A percentile compares a stretch with the other conserved stretches of the same genome.
These are phyloP conservation scores for Tuber calosporum DNA, from an alignment of 495 filamentous ascomycete species.

Conservation along the genomic window DNA sequence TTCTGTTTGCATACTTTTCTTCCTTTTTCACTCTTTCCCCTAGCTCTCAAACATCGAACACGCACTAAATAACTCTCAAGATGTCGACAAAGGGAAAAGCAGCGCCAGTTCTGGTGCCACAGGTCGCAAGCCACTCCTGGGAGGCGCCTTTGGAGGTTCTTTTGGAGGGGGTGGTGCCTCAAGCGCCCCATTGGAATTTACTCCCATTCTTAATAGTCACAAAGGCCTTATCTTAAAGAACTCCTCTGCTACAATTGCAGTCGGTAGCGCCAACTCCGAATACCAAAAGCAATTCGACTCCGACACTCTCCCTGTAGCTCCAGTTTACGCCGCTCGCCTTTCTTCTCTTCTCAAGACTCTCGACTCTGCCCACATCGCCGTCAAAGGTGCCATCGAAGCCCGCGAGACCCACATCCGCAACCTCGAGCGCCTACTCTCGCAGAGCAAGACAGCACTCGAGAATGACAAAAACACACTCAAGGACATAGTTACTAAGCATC, in stretches of 20 bases:
- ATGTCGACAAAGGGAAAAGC: conserved; percentile 70
- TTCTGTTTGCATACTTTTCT: not conserved
- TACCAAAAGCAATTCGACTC: conserved; percentile 71
- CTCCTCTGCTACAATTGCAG: conserved; percentile 53
- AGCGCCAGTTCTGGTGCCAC: conserved; percentile 51
- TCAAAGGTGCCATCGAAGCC: conserved; percentile 82
- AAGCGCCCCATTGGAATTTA: conserved; percentile 65
- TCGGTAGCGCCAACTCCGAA: conserved; percentile 65
- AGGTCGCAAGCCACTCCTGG: conserved; percentile 41
- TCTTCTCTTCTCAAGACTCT: conserved; percentile 78
- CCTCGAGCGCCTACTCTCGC: conserved; percentile 72
- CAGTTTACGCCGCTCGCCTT: conserved; percentile 85
- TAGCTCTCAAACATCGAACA: not conserved
- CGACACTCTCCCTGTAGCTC: conserved; percentile 60
- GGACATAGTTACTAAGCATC: conserved; percentile 55
- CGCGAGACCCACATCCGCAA: conserved; percentile 67
- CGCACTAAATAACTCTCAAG: conserved; percentile 45
- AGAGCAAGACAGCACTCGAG: conserved; percentile 60
- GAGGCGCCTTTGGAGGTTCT: conserved; percentile 41
- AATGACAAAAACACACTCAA: conserved; percentile 59
- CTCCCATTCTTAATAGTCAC: conserved; percentile 63
- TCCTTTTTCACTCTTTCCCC: not conserved
- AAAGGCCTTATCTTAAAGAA: conserved; percentile 64
- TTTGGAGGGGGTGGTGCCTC: conserved; percentile 51
- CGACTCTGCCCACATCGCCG: conserved; percentile 82